phyloP scores from a whole-genome alignment of 2,329 filamentous ascomycete species.

The Microascus cirrosus region DNA sequence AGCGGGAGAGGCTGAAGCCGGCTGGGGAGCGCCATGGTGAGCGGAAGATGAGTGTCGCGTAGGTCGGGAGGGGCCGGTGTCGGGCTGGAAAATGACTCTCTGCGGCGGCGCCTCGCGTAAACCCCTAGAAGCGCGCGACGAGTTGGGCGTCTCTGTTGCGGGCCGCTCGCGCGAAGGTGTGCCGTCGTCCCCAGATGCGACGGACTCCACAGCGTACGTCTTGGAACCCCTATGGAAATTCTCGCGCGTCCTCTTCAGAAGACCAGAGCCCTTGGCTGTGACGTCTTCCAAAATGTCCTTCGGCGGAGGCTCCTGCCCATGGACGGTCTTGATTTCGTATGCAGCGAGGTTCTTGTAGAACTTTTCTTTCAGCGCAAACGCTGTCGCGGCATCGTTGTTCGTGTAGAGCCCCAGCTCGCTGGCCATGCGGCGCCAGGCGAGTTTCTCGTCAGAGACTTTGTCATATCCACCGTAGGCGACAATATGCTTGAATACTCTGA shows the following conservation, averaged over 20 bases:
- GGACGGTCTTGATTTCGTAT: slow-evolving; percentile 71
- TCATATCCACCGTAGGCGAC: slow-evolving; percentile 75
- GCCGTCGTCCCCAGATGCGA: slow-evolving; percentile 48
- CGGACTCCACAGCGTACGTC: slow-evolving; percentile 45
- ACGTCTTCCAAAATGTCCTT: slow-evolving; percentile 82
- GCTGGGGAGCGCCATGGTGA: slow-evolving; percentile 21
- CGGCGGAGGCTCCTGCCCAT: slow-evolving; percentile 72
- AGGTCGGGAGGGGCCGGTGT: slow-evolving; percentile 50
- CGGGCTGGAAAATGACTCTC: slow-evolving; percentile 74
- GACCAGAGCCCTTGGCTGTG: slow-evolving; percentile 70
- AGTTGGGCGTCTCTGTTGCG: slow-evolving; percentile 36
- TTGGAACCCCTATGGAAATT: slow-evolving; percentile 50
- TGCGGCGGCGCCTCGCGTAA: slow-evolving; percentile 77
- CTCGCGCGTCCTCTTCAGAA: slow-evolving; percentile 69
- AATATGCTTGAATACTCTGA: slow-evolving; percentile 69
- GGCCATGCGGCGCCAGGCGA: slow-evolving; percentile 74
- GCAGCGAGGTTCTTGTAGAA: slow-evolving; percentile 87
- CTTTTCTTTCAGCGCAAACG: slow-evolving; percentile 74
- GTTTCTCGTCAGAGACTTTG: slow-evolving; percentile 69
- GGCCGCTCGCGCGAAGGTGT: slow-evolving; percentile 44
- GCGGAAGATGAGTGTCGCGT: slow-evolving; percentile 45
- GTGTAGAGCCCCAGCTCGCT: slow-evolving; percentile 65
- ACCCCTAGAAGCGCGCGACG: slow-evolving; percentile 49
- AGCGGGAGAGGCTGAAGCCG: slow-evolving; percentile 7
- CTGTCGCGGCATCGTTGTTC: slow-evolving; percentile 68